Base-by-base conservation (phyloP, 2,329 filamentous ascomycete species). In the Aspergillus eucalypticola region DNA sequence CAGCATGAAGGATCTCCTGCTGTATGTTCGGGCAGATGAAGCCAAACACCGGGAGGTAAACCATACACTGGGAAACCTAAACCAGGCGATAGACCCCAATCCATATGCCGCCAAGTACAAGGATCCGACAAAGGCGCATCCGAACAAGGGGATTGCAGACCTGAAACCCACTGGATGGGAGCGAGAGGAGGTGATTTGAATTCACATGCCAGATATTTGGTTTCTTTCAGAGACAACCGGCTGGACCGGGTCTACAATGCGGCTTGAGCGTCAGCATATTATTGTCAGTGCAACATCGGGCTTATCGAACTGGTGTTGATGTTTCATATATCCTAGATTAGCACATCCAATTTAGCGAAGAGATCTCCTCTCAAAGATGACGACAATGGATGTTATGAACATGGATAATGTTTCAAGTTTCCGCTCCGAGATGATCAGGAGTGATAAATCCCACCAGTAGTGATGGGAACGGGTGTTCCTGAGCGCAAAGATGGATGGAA, bases 21-120 rank as follows among this genome's bases (percentile, higher is more conserved):
- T 95, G 54, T 97, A 98, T 74, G 90, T 97, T 67, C 85, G 93
- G 29, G 91, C 90, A n/a, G 90, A 94, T 71, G 92, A 96, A 76
- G 91, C 91, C 3, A 90, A 91, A 74, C 92, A 96, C 72, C 85
- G 95, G 35, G 95, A 96, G 72, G 94, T 98, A 68, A 98, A 99
- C 78, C 95, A 99, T 75, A 98, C 95, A 0, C 79, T 99, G 44
- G 88, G 90, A 54, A 98, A 98, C 73, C 81, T 99, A 60, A 82
- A 96, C 67, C 92, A 95, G 73, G 87, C 86, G 55, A 83, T 88
- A 35, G 95, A 99, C 71, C 93, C 94, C 2, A 99, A 99, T 71
- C 95, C 95, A 2, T 99, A 95, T 71, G 89, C 91, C 49, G 90
- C 88, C 75, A 84, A 88, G 68, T 97, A 94, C 81, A 91, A 90